Base-by-base conservation (phyloP, 2,329 filamentous ascomycete genomes). In the Trichoderma atrobrunneum region DNA sequence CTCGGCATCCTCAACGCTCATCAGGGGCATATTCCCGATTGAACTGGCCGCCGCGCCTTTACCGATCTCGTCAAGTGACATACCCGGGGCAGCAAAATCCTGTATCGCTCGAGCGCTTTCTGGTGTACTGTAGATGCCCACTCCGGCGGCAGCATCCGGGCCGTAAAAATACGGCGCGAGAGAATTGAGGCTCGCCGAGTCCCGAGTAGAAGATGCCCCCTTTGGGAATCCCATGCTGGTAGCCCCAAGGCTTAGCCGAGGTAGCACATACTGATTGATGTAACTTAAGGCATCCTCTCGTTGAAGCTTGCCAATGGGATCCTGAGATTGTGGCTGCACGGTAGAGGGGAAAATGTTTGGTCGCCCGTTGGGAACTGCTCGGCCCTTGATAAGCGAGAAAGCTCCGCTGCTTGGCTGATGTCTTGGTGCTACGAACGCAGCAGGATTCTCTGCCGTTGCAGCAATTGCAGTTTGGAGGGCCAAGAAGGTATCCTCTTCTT, bases 401-500 rank as follows among this genome's bases (percentile, higher is more conserved):
- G 89, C 88, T 11, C 86, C 86, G 11, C 82, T 83, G 43, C 82
- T 82, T 5, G 85, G 83, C 73, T 88, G 84, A 74, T 91, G 87
- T 26, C 88, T 86, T 10, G 85, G 82, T 8, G 87, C 87, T 7
- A 87, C 80, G 74, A 90, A 91, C 0, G 86, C 84, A 4, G 87
- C 86, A 0, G 89, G 88, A 66, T 84, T 85, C 61, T 84, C 82
- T 16, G 86, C 84, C 48, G 83, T 82, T 10, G 80, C 78, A 3
- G 87, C 85, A 59, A 93, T 82, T 7, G 82, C 82, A 62, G 85
- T 83, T 79, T 95, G 93, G 6, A 95, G 85, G 65, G 89, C 85
- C 12, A 95, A 83, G 75, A 92, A 95, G 5, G 87, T 87, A 39
- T 90, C 85, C 78, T 95, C 92, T 74, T 95, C 90, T 56, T 91